phyloP scores from a whole-genome alignment of 768 basidiomycete species.

The Suillus fuscotomentosus region DNA sequence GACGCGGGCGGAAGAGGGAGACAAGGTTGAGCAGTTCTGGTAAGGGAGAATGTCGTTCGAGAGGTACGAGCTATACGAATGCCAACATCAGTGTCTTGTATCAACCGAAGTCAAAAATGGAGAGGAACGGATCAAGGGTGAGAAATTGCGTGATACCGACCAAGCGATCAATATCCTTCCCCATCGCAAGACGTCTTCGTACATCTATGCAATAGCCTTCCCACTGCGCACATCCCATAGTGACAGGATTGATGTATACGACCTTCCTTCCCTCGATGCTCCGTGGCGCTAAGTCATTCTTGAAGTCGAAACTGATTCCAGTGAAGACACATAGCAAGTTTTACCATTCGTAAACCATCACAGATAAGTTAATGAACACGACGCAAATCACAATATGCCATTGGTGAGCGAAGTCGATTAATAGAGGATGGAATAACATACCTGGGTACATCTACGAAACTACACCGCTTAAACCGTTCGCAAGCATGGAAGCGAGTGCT shows the following conservation, averaged over 20 bases:
- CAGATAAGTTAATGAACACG: not conserved
- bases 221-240: conserved; percentile 59
- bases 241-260: conserved; percentile 83
- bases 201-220: conserved; percentile 49
- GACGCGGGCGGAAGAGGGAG: conserved; percentile 72
- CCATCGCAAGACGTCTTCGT: conserved; percentile 35
- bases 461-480: conserved; percentile 77
- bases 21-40: conserved; percentile 85
- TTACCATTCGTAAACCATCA: conserved; percentile 14
- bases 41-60: conserved; percentile 84
- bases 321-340: conserved; percentile 3
- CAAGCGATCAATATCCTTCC: conserved; percentile 57
- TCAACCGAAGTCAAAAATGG: not conserved
- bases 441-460: conserved; percentile 47
- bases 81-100: not conserved
- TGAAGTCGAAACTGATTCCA: conserved; percentile 4
- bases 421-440: conserved; percentile 9
- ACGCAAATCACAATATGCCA: not conserved
- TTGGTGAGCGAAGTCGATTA: not conserved
- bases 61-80: conserved; percentile 64
- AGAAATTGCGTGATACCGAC: conserved; percentile 39
- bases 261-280: conserved; percentile 55
- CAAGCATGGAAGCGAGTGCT: conserved; percentile 91
- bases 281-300: conserved; percentile 18
- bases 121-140: not conserved